phyloP scores from a whole-genome alignment of 2,329 filamentous ascomycete species.

The Fusarium sp. region DNA sequence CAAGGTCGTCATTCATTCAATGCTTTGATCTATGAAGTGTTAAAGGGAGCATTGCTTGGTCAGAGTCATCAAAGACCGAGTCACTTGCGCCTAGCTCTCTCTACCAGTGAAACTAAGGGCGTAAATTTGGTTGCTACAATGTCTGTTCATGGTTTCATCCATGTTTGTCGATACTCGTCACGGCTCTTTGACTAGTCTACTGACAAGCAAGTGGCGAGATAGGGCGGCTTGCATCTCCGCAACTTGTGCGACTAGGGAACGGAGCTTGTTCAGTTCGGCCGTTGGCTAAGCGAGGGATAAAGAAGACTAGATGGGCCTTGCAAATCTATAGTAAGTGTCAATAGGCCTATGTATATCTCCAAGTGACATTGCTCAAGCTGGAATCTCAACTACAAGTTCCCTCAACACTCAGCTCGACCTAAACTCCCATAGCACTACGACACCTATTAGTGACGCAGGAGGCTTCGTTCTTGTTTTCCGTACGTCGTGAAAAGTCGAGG shows the following conservation, averaged over 20 bases:
- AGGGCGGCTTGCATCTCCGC: conserved; percentile 19
- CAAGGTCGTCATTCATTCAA: conserved; percentile 13
- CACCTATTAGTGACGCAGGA: conserved; percentile 13
- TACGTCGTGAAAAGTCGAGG: conserved; percentile 17
- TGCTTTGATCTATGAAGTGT: background rate
- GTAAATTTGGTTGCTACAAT: conserved; percentile 1
- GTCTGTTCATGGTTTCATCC: background rate
- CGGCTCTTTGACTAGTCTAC: background rate
- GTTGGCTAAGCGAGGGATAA: background rate
- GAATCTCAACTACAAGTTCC: background rate
- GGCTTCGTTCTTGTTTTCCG: conserved; percentile 17
- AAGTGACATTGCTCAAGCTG: background rate
- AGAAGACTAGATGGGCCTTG: background rate
- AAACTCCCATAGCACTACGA: background rate
- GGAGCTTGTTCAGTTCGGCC: conserved; percentile 13
- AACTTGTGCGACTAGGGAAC: conserved; percentile 28
- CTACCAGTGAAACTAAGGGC: background rate
- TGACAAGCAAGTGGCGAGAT: background rate
- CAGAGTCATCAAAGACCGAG: conserved; percentile 1
- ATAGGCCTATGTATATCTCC: background rate
- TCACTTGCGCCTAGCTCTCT: background rate
- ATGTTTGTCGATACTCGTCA: background rate
- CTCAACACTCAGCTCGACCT: background rate
- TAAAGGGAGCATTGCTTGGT: background rate
- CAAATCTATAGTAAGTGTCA: background rate